A percentile compares a stretch with the other conserved stretches of the same genome.
Evolutionary conservation across 225 moss, liverwort and hornwort genomes (phyloP).

Genomic region (Sphagnum contortum): DNA sequence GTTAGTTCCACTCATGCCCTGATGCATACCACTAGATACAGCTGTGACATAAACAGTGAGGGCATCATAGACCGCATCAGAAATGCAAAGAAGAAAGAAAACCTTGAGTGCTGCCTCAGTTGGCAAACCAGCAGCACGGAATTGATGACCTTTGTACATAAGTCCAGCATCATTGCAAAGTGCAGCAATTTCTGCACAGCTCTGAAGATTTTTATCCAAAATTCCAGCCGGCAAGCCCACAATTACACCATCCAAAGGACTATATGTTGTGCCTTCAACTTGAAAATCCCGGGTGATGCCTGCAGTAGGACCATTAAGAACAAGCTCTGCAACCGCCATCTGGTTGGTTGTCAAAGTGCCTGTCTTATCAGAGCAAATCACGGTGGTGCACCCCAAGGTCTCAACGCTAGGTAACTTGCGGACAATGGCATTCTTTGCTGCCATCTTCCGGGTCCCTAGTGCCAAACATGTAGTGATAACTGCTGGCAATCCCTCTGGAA

Average conservation of each 20-base stretch:
- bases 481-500: constrained; percentile 93
- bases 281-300: constrained; percentile 60
- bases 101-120: constrained; percentile 98
- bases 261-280: constrained; percentile 93
- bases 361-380: constrained; percentile 96
- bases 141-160: constrained; percentile 52
- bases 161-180: constrained; percentile 92
- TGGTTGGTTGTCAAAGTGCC: constrained; percentile 98
- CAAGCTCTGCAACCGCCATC: constrained; percentile 86
- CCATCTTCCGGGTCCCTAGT: constrained; percentile 89
- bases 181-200: constrained; percentile 65
- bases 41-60: no score
- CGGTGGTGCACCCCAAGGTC: constrained; percentile 89
- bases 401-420: constrained; percentile 92
- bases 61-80: neutral
- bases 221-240: constrained; percentile 36
- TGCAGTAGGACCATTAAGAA: constrained; percentile 56
- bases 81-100: neutral
- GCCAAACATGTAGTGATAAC: constrained; percentile 98
- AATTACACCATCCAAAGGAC: constrained; percentile 56
- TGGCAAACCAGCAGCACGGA: constrained; percentile 77
- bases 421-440: constrained; percentile 93
- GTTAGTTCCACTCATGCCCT: constrained; percentile 1
- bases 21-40: neutral
- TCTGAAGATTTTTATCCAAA: constrained; percentile 65